Conservation (phyloP, 1,284 basidiomycete species). For the Meira nashicola region DNA sequence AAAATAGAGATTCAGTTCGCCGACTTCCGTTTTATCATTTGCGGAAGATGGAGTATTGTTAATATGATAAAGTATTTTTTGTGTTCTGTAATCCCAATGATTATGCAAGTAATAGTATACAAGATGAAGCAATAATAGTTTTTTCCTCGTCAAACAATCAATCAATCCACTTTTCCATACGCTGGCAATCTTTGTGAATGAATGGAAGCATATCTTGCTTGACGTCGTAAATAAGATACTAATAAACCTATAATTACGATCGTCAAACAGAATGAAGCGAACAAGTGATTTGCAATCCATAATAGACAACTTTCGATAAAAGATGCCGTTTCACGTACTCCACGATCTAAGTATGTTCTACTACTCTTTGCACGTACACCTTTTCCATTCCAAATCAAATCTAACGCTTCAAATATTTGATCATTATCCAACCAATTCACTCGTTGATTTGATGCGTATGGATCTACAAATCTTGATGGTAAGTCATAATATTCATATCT, state of each 20-base stretch:
- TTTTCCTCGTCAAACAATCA: too few relatives aligned
- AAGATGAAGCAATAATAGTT: too few relatives aligned
- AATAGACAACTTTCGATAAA: constrained; percentile 5
- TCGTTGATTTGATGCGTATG: constrained; percentile 3
- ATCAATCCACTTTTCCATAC: neutral
- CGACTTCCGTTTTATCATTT: too few relatives aligned
- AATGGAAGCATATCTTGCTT: neutral
- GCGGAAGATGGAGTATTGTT: too few relatives aligned
- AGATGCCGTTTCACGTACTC: constrained; percentile 21
- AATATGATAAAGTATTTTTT: too few relatives aligned
- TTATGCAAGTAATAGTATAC: too few relatives aligned
- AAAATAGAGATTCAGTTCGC: too few relatives aligned
- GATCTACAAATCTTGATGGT: constrained; percentile 8
- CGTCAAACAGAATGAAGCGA: too few relatives aligned
- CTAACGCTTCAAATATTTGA: constrained; percentile 19
- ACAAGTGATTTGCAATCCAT: neutral
- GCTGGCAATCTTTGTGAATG: neutral
- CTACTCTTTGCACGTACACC: constrained; percentile 22
- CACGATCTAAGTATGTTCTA: constrained; percentile 25
- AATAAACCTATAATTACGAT: too few relatives aligned
- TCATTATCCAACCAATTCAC: constrained; percentile 18
- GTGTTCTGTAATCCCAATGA: too few relatives aligned
- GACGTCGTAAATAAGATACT: neutral
- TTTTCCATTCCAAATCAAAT: constrained; percentile 17
- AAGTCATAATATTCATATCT: constrained; percentile 31